Conservation (phyloP, 176 grass and related monocot genomes). For the Eleusine indica region DNA sequence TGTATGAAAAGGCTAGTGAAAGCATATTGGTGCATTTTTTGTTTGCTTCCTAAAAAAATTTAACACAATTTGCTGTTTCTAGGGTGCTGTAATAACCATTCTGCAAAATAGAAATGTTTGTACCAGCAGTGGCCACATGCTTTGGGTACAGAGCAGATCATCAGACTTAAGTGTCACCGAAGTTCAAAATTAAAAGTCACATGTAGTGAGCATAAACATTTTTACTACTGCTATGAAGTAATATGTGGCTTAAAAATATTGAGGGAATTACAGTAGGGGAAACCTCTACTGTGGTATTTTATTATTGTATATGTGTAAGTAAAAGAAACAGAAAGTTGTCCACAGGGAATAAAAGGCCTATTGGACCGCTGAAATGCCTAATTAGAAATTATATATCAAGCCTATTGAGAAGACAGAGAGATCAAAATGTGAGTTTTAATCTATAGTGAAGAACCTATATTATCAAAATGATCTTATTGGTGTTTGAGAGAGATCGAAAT, state of each 20-base stretch:
- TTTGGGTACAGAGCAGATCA: constrained; percentile 13
- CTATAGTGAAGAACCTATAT: too few species aligned
- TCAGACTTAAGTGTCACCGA: background rate
- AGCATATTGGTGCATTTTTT: background rate
- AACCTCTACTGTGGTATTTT: too few species aligned
- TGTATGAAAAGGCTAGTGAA: background rate
- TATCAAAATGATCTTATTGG: too few species aligned
- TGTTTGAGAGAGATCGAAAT: too few species aligned
- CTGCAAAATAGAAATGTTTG: background rate
- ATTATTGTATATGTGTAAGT: too few species aligned
- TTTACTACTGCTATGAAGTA: background rate
- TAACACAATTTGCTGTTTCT: background rate
- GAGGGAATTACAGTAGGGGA: too few species aligned
- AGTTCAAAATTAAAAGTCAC: background rate
- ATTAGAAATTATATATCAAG: too few species aligned
- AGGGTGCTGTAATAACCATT: background rate
- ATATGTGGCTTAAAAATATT: constrained; percentile 1
- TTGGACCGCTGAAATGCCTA: too few species aligned
- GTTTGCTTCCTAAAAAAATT: background rate
- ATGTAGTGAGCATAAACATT: background rate
- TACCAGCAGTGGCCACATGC: background rate
- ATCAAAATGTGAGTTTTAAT: too few species aligned
- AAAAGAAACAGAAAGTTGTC: too few species aligned
- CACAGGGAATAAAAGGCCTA: too few species aligned
- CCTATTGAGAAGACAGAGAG: too few species aligned